Conservation (phyloP, 371 early-diverging fungal genomes). For the Phascolomyces articulosus region DNA sequence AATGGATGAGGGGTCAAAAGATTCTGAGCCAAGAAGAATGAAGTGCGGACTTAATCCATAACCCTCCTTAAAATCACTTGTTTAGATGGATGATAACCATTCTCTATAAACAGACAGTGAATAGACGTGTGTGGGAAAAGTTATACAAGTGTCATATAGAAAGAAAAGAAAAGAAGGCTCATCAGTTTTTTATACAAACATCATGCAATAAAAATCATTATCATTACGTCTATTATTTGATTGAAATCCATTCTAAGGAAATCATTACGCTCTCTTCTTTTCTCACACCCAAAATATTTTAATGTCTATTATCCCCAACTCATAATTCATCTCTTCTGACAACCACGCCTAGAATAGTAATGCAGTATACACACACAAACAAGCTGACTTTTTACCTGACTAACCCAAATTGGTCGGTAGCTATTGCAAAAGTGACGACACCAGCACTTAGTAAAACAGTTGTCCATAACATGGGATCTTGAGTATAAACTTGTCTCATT, state of each 20-base stretch:
- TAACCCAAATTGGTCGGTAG: neutral
- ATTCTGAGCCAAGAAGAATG: neutral
- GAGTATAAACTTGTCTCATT: neutral
- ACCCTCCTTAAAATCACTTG: too few relatives aligned
- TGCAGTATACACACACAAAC: neutral
- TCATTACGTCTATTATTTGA: too few relatives aligned
- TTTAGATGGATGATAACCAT: constrained; percentile 3
- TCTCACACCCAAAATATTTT: neutral
- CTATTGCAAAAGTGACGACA: constrained; percentile 9
- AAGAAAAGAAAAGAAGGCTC: too few relatives aligned
- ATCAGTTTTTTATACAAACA: too few relatives aligned
- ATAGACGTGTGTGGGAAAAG: too few relatives aligned
- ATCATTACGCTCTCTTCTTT: too few relatives aligned
- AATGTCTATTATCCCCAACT: too few relatives aligned
- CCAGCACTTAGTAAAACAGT: constrained; percentile 3
- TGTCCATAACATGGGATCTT: constrained; percentile 7
- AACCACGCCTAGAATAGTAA: too few relatives aligned
- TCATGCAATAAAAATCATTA: constrained; percentile 1
- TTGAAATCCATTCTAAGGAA: too few relatives aligned
- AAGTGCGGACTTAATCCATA: neutral
- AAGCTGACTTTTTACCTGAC: neutral
- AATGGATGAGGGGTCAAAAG: neutral
- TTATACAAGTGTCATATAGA: too few relatives aligned
- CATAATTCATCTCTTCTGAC: too few relatives aligned
- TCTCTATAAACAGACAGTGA: neutral